These are phyloP conservation scores for Pisolithus orientalis DNA, from an alignment of 768 basidiomycete genomes.

Conservation along the genomic window DNA sequence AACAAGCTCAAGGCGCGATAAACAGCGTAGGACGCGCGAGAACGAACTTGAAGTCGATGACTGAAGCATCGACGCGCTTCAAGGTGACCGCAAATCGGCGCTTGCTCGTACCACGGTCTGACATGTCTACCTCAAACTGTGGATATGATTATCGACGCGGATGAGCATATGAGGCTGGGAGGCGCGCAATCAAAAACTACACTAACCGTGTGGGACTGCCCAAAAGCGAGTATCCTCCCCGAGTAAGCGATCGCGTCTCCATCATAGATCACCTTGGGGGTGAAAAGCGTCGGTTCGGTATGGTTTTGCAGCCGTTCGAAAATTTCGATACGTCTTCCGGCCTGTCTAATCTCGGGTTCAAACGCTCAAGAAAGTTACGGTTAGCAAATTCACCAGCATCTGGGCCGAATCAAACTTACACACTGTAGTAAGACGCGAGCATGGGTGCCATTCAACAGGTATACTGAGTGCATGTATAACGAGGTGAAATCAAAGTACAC, in stretches of 20 bases:
- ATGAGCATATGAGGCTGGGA: background rate
- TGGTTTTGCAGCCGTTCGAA: constrained; percentile 33
- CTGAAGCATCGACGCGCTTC: constrained; percentile 32
- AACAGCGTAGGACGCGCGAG: background rate
- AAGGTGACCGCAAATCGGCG: constrained; percentile 30
- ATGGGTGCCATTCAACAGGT: background rate
- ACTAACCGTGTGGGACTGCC: constrained; percentile 26
- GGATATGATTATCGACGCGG: background rate
- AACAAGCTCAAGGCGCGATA: background rate
- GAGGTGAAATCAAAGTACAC: constrained; percentile 3
- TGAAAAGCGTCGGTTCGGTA: constrained; percentile 30
- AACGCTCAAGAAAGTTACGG: constrained; percentile 12
- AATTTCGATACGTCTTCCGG: constrained; percentile 24
- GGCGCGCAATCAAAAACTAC: background rate
- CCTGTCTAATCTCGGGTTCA: background rate
- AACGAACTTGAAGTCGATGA: constrained; percentile 32
- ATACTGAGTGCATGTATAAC: constrained; percentile 1
- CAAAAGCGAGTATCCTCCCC: constrained; percentile 24
- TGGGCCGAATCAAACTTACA: constrained; percentile 14
- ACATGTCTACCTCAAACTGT: constrained; percentile 34
- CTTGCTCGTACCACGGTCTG: constrained; percentile 14
- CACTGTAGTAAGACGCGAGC: constrained; percentile 12
- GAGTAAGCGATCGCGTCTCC: constrained; percentile 38
- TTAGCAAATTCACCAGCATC: background rate
- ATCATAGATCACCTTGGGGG: constrained; percentile 41